These are phyloP conservation scores for Penicillium sp. DNA, from an alignment of 2,329 filamentous ascomycete genomes.

Conservation along the genomic window DNA sequence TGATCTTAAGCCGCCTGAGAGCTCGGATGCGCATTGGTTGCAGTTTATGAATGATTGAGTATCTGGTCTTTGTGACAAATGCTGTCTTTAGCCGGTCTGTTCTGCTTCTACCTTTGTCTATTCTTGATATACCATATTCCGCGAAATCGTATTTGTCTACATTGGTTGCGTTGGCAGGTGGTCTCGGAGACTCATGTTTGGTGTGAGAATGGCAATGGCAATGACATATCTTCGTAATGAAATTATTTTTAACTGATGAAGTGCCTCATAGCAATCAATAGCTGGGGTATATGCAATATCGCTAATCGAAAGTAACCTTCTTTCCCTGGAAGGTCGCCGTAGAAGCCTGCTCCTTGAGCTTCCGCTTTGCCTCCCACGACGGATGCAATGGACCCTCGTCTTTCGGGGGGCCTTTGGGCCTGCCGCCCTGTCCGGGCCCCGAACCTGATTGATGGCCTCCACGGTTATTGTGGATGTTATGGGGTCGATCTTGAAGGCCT, in stretches of 20 bases:
- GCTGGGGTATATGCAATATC: conserved; percentile 5
- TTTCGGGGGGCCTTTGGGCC: conserved; percentile 23
- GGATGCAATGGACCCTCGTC: conserved; percentile 60
- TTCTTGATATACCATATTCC: conserved; percentile 20
- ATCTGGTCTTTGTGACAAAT: conserved; percentile 1
- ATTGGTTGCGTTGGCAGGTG: background rate
- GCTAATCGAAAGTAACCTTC: conserved; percentile 62
- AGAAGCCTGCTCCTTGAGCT: conserved; percentile 53
- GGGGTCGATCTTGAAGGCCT: conserved; percentile 3
- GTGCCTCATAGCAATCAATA: background rate
- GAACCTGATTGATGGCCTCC: conserved; percentile 13
- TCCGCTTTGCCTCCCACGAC: conserved; percentile 63
- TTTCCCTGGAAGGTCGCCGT: conserved; percentile 56
- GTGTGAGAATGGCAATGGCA: background rate
- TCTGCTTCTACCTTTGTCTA: conserved; percentile 7
- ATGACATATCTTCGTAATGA: background rate
- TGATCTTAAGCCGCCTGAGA: conserved; percentile 26
- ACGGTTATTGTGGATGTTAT: conserved; percentile 1
- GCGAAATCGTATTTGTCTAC: background rate
- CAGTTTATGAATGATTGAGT: conserved; percentile 35
- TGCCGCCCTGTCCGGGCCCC: conserved; percentile 15
- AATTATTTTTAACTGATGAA: background rate
- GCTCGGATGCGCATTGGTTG: conserved; percentile 32
- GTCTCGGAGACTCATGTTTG: background rate
- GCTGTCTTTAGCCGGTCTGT: conserved; percentile 4